phyloP scores from a whole-genome alignment of 225 moss, liverwort and hornwort genomes.

The Bryoerythrophyllum caledonicum region DNA sequence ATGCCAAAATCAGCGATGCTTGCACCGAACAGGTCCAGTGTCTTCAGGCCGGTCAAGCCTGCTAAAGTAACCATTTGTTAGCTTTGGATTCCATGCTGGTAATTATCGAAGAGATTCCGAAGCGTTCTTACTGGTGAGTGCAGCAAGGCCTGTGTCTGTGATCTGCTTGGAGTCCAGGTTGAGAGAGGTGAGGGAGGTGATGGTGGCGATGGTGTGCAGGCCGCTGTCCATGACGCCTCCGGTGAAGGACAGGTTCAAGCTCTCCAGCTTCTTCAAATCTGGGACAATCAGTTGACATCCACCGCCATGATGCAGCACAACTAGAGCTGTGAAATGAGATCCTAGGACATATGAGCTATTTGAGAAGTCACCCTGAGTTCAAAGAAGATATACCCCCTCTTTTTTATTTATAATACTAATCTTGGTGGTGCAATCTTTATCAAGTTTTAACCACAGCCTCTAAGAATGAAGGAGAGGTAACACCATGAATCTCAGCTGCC shows the following conservation, averaged over 20 bases:
- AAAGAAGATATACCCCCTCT: too few species aligned
- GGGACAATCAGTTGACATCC: background rate
- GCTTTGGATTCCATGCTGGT: too few species aligned
- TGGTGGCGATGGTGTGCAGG: constrained; percentile 69
- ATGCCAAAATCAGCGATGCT: constrained; percentile 85
- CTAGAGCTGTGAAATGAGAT: background rate
- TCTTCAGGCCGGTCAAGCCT: constrained; percentile 82
- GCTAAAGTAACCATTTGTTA: constrained; percentile 6
- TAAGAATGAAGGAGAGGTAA: too few species aligned
- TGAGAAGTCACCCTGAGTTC: too few species aligned
- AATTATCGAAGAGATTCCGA: too few species aligned
- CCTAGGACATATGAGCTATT: too few species aligned
- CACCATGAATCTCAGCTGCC: too few species aligned
- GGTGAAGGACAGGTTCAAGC: constrained; percentile 83
- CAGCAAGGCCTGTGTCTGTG: constrained; percentile 74
- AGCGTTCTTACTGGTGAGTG: constrained; percentile 57
- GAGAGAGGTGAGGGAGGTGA: constrained; percentile 81
- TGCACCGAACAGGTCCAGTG: constrained; percentile 92
- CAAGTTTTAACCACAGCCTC: too few species aligned
- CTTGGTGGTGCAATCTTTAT: too few species aligned
- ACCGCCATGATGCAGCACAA: background rate
- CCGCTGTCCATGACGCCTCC: constrained; percentile 68
- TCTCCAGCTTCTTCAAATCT: constrained; percentile 82
- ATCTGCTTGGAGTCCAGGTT: constrained; percentile 90
- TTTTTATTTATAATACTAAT: too few species aligned